phyloP scores from a whole-genome alignment of 2,329 filamentous ascomycete species.

The Aspergillus ochraceus region DNA sequence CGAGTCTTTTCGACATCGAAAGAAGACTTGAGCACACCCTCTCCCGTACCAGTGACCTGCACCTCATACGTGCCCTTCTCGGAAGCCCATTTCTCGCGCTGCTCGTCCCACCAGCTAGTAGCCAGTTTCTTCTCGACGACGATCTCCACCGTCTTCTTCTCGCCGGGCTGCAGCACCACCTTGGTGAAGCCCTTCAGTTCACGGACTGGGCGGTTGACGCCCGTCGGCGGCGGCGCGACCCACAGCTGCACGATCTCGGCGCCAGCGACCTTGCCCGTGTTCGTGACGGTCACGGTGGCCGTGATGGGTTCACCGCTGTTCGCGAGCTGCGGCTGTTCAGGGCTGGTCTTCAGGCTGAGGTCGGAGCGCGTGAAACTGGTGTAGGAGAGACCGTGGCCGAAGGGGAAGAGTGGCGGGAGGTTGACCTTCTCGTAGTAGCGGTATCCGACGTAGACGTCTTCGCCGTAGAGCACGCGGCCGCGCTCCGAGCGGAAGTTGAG shows the following conservation, averaged over 20 bases:
- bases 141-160: conserved; percentile 59
- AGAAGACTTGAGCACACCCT: conserved; percentile 50
- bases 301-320: conserved; percentile 48
- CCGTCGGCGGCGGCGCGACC: conserved; percentile 46
- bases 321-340: conserved; percentile 37
- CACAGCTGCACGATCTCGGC: conserved; percentile 59
- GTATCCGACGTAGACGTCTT: conserved; percentile 80
- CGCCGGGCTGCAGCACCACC: conserved; percentile 60
- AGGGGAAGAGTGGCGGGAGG: conserved; percentile 68
- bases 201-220: conserved; percentile 58
- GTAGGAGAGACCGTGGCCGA: conserved; percentile 78
- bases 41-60: conserved; percentile 59
- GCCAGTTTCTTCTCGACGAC: conserved; percentile 63
- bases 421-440: conserved; percentile 74
- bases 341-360: conserved; percentile 35
- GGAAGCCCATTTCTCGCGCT: conserved; percentile 62
- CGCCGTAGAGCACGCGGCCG: conserved; percentile 71
- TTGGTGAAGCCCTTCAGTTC: conserved; percentile 68
- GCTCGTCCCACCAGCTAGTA: conserved; percentile 70
- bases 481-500: conserved; percentile 72
- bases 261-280: conserved; percentile 55
- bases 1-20: conserved; percentile 62
- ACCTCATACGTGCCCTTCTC: conserved; percentile 67
- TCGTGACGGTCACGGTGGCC: conserved; percentile 50
- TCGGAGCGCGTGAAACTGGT: conserved; percentile 64